Conservation (phyloP, 2,329 filamentous ascomycete species). For the Emydomyces testavorans region DNA sequence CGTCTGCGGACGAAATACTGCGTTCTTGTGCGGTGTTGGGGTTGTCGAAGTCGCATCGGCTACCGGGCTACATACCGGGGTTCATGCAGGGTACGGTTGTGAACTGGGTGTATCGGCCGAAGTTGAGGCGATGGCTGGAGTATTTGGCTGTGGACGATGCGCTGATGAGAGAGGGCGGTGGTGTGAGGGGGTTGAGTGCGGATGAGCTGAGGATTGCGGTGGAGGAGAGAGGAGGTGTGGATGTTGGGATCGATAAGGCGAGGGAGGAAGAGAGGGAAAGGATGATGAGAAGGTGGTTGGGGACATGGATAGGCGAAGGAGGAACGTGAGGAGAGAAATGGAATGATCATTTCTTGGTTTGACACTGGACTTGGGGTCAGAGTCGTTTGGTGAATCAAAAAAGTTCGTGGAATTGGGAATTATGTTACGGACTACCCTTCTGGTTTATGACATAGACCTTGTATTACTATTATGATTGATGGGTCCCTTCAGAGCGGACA, state of each 20-base stretch:
- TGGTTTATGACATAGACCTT: neutral
- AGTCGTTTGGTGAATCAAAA: neutral
- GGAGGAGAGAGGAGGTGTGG: conserved; percentile 51
- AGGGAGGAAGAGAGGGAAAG: conserved; percentile 21
- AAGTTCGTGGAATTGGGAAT: neutral
- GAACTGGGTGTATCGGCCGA: conserved; percentile 40
- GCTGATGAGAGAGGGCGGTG: conserved; percentile 54
- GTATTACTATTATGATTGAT: conserved; percentile 1
- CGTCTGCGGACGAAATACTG: conserved; percentile 22
- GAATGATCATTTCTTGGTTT: no score
- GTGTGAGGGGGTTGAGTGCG: conserved; percentile 45
- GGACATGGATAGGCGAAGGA: conserved; percentile 24
- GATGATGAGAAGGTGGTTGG: conserved; percentile 29
- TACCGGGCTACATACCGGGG: conserved; percentile 10
- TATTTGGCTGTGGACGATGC: conserved; percentile 61
- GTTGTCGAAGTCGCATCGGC: conserved; percentile 24
- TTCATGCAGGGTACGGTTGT: conserved; percentile 33
- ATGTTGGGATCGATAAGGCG: conserved; percentile 19
- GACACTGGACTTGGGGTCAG: neutral
- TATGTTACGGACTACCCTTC: neutral
- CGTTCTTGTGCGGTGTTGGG: conserved; percentile 28
- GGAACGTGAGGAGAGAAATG: no score
- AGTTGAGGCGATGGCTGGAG: conserved; percentile 44
- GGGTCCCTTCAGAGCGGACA: neutral
- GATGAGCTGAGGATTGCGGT: conserved; percentile 61